Percentiles rank a stretch among this genome's conserved stretches.
phyloP scores from a whole-genome alignment of 352 stramenopile genomes.

The Phytophthora syringae region DNA sequence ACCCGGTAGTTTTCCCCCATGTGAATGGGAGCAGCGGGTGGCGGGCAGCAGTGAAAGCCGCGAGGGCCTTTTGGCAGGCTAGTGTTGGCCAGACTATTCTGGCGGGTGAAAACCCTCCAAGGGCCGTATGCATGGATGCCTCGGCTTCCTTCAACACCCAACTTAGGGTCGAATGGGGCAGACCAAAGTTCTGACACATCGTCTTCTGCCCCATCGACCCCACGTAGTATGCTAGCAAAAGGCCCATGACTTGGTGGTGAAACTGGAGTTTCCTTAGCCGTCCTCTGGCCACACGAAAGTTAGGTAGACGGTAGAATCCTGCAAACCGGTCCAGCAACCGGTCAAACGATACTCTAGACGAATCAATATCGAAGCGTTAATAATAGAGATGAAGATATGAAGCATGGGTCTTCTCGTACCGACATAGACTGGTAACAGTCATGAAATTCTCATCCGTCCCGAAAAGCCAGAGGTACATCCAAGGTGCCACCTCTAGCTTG shows the following conservation, averaged over 20 bases:
- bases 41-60: neutral
- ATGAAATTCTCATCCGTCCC: too few species aligned
- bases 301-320: too few species aligned
- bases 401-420: too few species aligned
- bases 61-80: neutral
- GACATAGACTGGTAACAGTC: too few species aligned
- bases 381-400: too few species aligned
- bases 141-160: neutral
- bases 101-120: neutral
- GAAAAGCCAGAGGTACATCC: too few species aligned
- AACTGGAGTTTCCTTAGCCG: neutral
- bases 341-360: too few species aligned
- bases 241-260: neutral
- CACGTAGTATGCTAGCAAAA: neutral
- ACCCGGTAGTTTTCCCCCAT: neutral
- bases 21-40: neutral
- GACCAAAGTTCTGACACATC: neutral
- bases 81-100: neutral
- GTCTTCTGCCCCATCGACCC: neutral
- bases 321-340: too few species aligned
- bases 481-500: too few species aligned
- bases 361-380: too few species aligned
- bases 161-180: neutral
- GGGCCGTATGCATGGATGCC: neutral
- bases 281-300: too few species aligned